phyloP scores from a whole-genome alignment of 2,329 filamentous ascomycete species.

The Colletotrichum sp. region DNA sequence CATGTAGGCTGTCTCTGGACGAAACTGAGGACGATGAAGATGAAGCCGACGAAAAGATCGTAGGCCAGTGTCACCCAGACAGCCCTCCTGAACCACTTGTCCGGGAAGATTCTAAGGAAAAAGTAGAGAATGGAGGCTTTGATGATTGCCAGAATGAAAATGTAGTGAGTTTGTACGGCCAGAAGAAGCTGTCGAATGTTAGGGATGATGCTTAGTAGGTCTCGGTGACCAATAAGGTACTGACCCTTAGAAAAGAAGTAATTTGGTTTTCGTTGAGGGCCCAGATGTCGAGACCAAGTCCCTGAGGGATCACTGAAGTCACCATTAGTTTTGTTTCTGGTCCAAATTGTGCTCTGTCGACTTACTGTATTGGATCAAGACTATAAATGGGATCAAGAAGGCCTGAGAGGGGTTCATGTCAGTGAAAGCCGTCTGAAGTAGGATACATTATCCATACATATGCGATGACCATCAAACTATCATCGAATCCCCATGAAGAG shows the following conservation, averaged over 20 bases:
- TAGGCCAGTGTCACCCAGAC: constrained; percentile 23
- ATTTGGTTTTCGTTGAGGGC: constrained; percentile 27
- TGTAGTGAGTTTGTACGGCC: constrained; percentile 36
- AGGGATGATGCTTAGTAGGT: constrained; percentile 29
- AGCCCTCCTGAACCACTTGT: constrained; percentile 25
- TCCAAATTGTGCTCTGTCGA: too few relatives aligned
- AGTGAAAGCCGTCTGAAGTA: background rate
- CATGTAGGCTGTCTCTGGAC: constrained; percentile 46
- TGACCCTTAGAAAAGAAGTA: background rate
- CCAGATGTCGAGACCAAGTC: constrained; percentile 57
- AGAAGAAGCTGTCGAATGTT: constrained; percentile 35
- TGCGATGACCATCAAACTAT: background rate
- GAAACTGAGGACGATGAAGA: constrained; percentile 38
- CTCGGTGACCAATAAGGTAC: background rate
- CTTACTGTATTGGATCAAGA: background rate
- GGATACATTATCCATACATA: background rate
- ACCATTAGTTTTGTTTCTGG: background rate
- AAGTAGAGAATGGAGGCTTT: constrained; percentile 40
- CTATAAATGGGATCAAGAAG: background rate
- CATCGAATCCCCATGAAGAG: background rate
- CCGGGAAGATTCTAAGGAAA: constrained; percentile 40
- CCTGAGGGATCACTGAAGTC: constrained; percentile 30
- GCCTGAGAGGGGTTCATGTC: background rate
- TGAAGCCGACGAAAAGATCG: constrained; percentile 19
- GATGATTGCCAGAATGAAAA: constrained; percentile 35